A percentile compares a stretch with the other conserved stretches of the same genome.
phyloP scores from a whole-genome alignment of 352 stramenopile genomes.

The Phytopythium ostracodes region DNA sequence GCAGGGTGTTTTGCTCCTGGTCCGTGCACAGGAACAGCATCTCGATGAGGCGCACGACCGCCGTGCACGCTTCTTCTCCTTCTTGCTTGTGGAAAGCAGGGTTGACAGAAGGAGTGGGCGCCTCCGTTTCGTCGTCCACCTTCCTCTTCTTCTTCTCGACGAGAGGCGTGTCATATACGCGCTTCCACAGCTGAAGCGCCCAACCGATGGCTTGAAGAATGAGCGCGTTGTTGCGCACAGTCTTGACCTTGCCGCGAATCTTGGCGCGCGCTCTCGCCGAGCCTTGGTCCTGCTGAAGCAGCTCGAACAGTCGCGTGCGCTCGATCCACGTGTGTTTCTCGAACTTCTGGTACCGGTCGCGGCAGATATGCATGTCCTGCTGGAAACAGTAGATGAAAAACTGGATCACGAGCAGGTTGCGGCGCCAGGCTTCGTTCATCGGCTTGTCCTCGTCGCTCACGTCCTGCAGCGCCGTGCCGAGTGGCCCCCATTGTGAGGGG shows the following conservation, averaged over 20 bases:
- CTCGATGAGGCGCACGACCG: conserved; percentile 66
- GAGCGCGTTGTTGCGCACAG: conserved; percentile 58
- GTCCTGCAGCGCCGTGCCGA: conserved; percentile 58
- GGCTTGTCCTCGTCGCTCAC: conserved; percentile 32
- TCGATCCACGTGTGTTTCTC: conserved; percentile 53
- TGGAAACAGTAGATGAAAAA: conserved; percentile 83
- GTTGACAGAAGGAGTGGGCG: neutral
- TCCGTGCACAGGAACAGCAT: conserved; percentile 77
- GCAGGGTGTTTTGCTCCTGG: conserved; percentile 68
- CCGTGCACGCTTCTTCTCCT: conserved; percentile 56
- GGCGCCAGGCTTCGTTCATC: conserved; percentile 55
- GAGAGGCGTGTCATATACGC: conserved; percentile 46
- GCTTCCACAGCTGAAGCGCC: conserved; percentile 57
- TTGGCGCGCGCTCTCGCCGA: conserved; percentile 29
- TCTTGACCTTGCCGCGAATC: conserved; percentile 27
- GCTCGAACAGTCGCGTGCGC: conserved; percentile 50
- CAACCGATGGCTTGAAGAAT: conserved; percentile 61
- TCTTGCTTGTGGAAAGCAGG: conserved; percentile 35
- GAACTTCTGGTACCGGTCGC: conserved; percentile 38
- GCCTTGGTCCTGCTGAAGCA: conserved; percentile 47
- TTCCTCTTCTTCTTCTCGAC: conserved; percentile 20
- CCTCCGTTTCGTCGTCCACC: neutral
- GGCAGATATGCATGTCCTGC: conserved; percentile 57
- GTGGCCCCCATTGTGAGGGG: conserved; percentile 64
- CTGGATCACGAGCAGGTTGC: conserved; percentile 69